Percentiles rank a stretch among this genome's conserved stretches.
Evolutionary conservation across 345 rosid genomes (phyloP).

Genomic region (Pugionium cornutum): DNA sequence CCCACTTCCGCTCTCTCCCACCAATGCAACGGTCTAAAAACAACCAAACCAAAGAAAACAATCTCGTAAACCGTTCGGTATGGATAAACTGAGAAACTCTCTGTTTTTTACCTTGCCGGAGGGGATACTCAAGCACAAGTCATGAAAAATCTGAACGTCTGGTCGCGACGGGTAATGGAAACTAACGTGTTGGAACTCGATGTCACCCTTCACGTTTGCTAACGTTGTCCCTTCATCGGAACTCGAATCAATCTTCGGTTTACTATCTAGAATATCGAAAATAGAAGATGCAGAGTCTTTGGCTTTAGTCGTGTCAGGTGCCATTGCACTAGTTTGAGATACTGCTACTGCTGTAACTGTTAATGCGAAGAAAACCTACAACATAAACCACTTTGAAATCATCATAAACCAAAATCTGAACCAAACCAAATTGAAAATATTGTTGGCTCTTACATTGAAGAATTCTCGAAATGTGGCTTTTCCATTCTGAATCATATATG

Average conservation of each 20-base stretch:
- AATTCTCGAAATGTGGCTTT: slow-evolving; percentile 66
- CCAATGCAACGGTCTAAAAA: slow-evolving; percentile 63
- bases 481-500: slow-evolving; percentile 51
- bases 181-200: slow-evolving; percentile 66
- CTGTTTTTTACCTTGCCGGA: slow-evolving; percentile 65
- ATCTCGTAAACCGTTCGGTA: no score
- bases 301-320: slow-evolving; percentile 75
- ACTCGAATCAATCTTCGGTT: slow-evolving; percentile 71
- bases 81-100: background rate
- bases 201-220: slow-evolving; percentile 51
- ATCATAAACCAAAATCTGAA: slow-evolving; percentile 9
- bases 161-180: slow-evolving; percentile 74
- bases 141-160: slow-evolving; percentile 65
- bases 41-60: background rate
- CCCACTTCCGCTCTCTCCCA: slow-evolving; percentile 78
- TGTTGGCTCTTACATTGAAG: slow-evolving; percentile 53
- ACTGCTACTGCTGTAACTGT: slow-evolving; percentile 70
- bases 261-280: slow-evolving; percentile 69
- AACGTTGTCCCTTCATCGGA: slow-evolving; percentile 57
- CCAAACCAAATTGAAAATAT: background rate
- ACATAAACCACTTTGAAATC: background rate
- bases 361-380: slow-evolving; percentile 69
- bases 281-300: slow-evolving; percentile 78
- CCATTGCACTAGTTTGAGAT: slow-evolving; percentile 70
- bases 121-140: slow-evolving; percentile 62